Evolutionary conservation across 2,329 filamentous ascomycete genomes (phyloP).

Genomic region (Stagonosporopsis vannaccii): DNA sequence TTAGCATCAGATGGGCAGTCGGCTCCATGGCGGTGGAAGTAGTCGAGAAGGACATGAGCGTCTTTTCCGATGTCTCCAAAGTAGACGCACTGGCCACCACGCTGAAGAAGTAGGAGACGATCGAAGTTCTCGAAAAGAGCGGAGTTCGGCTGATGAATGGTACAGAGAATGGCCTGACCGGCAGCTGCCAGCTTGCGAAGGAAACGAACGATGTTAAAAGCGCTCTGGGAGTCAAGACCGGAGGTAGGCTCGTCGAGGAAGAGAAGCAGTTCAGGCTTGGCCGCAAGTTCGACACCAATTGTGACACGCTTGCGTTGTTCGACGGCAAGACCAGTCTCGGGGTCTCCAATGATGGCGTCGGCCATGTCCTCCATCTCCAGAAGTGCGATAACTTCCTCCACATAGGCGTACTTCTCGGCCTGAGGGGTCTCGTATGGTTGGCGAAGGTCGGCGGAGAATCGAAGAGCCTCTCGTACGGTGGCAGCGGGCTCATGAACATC

Average conservation of each 20-base stretch:
- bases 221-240: constrained; percentile 74
- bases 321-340: constrained; percentile 67
- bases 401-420: constrained; percentile 69
- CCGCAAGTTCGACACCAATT: constrained; percentile 67
- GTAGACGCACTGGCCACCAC: constrained; percentile 82
- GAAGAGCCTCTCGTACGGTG: constrained; percentile 70
- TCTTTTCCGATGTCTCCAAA: constrained; percentile 85
- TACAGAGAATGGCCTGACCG: constrained; percentile 88
- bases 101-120: constrained; percentile 77
- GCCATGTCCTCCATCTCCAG: constrained; percentile 71
- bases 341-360: constrained; percentile 69
- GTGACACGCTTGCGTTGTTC: constrained; percentile 72
- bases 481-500: constrained; percentile 69
- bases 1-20: constrained; percentile 64
- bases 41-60: constrained; percentile 71
- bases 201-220: constrained; percentile 80
- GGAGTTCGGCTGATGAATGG: constrained; percentile 89
- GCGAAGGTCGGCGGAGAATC: constrained; percentile 70
- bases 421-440: constrained; percentile 66
- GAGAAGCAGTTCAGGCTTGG: constrained; percentile 74
- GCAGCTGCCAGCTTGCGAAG: constrained; percentile 78
- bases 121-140: constrained; percentile 90
- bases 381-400: constrained; percentile 70
- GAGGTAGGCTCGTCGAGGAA: constrained; percentile 83
- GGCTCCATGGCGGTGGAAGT: constrained; percentile 62